Base-by-base conservation (phyloP, 2,329 filamentous ascomycete species). In the Lachnellula suecica region DNA sequence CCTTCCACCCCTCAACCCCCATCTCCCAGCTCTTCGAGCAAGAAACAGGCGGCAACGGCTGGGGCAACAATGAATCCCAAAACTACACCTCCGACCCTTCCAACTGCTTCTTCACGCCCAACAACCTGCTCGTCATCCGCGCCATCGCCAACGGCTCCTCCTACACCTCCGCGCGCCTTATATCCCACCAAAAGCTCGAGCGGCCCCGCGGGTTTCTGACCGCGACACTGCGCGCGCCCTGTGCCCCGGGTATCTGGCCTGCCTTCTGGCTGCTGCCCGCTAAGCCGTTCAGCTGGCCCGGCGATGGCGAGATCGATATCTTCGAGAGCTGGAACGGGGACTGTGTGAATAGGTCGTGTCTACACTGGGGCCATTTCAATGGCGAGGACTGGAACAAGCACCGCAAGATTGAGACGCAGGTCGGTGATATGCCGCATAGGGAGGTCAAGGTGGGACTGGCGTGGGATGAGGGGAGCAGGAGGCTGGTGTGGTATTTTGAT, bases 241-340 rank as follows among this genome's bases (percentile, higher is more conserved):
- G 76, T 47, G 81, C 81, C 0, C 63, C 70, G 2, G 81, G 81
- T 4, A 77, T 84, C 43, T 84, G 81, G 81, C 81, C 81, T 1
- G 81, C 81, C 0, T 83, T 83, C 61, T 84, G 81, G 81, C 73
- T 84, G 47, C 69, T 84, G 5, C 81, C 81, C 0, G 66, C 72
- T 27, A 78, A 84, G 57, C 81, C 81, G 0, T 84, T 83, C 59
- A 66, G 68, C 0, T 84, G 81, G 81, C 81, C 81, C 0, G 73
- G 68, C 0, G 81, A 84, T 54, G 81, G 81, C 50, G 81, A 84
- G 63, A 70, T 84, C 11, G 81, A 84, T 63, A 80, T 84, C 43
- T 76, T 80, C 37, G 81, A 84, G 66, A 77, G 72, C n/a, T 84
- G 81, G 81, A 83, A 84, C 56, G 80, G 75, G 17, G 77, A 82